A percentile compares a stretch with the other conserved stretches of the same genome.
phyloP scores from a whole-genome alignment of 148 eudicot species.

The Amaranthus palmeri region DNA sequence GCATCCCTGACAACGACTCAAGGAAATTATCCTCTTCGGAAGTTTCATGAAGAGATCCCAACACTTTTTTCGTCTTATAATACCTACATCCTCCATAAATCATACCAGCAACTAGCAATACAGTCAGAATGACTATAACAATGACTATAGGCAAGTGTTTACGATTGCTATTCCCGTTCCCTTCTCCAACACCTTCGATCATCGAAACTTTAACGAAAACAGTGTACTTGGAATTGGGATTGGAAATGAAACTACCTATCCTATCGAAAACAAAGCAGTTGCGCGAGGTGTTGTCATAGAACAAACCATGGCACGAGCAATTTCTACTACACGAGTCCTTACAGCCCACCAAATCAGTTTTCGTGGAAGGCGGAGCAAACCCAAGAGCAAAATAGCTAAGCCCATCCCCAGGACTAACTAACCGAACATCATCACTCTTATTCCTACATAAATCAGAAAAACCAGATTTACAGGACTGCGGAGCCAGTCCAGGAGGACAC shows the following conservation, averaged over 20 bases:
- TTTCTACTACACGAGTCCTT: slow-evolving; percentile 55
- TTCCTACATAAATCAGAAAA: slow-evolving; percentile 37
- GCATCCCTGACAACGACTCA: slow-evolving; percentile 80
- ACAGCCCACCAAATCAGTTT: slow-evolving; percentile 53
- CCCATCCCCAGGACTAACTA: slow-evolving; percentile 54
- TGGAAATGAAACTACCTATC: slow-evolving; percentile 60
- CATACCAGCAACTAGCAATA: slow-evolving; percentile 41
- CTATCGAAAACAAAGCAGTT: slow-evolving; percentile 61
- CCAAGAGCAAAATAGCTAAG: slow-evolving; percentile 64
- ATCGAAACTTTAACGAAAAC: slow-evolving; percentile 51
- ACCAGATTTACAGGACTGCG: slow-evolving; percentile 43
- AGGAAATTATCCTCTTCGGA: slow-evolving; percentile 87
- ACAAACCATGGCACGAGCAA: slow-evolving; percentile 76
- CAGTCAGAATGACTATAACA: slow-evolving; percentile 43
- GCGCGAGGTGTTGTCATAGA: slow-evolving; percentile 58
- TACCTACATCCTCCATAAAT: slow-evolving; percentile 42
- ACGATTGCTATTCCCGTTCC: slow-evolving; percentile 24
- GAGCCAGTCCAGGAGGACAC: slow-evolving; percentile 50
- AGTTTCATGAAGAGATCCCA: slow-evolving; percentile 35
- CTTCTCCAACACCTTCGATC: slow-evolving; percentile 22
- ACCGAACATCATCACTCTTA: slow-evolving; percentile 23
- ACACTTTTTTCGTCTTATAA: slow-evolving; percentile 27
- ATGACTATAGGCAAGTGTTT: slow-evolving; percentile 33
- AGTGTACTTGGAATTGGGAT: slow-evolving; percentile 32
- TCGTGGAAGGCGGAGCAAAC: slow-evolving; percentile 44